These are phyloP conservation scores for Astragalus membranaceus DNA, from an alignment of 306 rosid species.

Conservation along the genomic window DNA sequence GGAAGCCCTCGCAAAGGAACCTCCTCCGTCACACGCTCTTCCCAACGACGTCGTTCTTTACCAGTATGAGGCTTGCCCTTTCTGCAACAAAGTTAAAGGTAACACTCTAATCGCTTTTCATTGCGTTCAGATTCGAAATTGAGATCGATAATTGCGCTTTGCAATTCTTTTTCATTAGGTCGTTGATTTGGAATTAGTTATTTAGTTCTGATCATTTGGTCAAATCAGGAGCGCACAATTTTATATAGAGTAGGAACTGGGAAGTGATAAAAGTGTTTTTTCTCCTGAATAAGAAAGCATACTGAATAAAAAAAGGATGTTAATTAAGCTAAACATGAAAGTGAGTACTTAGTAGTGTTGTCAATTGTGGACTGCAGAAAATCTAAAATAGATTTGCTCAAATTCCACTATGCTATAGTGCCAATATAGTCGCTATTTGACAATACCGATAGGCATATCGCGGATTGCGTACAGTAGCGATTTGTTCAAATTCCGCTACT, in stretches of 20 bases:
- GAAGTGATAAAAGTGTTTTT: background rate
- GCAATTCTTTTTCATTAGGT: background rate
- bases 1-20: slow-evolving; percentile 79
- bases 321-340: background rate
- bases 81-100: slow-evolving; percentile 95
- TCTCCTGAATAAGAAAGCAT: background rate
- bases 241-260: background rate
- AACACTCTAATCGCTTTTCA: no score
- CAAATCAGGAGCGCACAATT: background rate
- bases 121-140: background rate
- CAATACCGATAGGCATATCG: background rate
- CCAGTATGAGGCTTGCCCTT: slow-evolving; percentile 94
- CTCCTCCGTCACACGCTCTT: slow-evolving; percentile 44
- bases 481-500: no score
- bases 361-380: background rate
- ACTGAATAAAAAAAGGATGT: background rate
- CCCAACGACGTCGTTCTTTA: slow-evolving; percentile 77
- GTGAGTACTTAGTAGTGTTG: background rate
- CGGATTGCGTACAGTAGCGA: no score
- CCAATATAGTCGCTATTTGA: background rate
- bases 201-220: background rate
- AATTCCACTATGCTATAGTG: background rate
- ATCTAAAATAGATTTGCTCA: no score
- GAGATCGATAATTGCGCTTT: background rate
- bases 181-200: background rate